These are phyloP conservation scores for Scopulariopsis brevicaulis DNA, from an alignment of 2,329 filamentous ascomycete genomes.

Conservation along the genomic window DNA sequence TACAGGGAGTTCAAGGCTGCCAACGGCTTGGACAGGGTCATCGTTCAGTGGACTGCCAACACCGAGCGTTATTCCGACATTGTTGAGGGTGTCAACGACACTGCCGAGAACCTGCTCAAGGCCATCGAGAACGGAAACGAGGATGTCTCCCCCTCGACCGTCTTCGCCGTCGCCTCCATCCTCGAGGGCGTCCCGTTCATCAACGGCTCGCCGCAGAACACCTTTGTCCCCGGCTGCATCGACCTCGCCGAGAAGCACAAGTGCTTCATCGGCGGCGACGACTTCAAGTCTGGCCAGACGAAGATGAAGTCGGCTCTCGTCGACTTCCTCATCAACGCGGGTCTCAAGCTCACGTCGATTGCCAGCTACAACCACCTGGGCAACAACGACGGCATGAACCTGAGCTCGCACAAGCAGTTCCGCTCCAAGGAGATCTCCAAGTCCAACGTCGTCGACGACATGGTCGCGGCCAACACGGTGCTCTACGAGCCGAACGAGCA, in stretches of 20 bases:
- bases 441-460: conserved; percentile 98
- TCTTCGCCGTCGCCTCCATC: conserved; percentile 92
- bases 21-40: conserved; percentile 84
- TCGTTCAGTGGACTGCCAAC: conserved; percentile 98
- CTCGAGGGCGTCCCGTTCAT: conserved; percentile 88
- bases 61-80: conserved; percentile 94
- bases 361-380: conserved; percentile 98
- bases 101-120: conserved; percentile 82
- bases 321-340: conserved; percentile 95
- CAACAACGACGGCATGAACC: conserved; percentile 98
- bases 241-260: conserved; percentile 77
- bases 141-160: conserved; percentile 88
- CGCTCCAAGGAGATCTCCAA: conserved; percentile 99
- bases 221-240: conserved; percentile 88
- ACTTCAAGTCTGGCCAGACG: conserved; percentile 99
- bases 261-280: conserved; percentile 91
- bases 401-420: conserved; percentile 96
- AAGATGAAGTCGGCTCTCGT: conserved; percentile 99
- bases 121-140: conserved; percentile 78
- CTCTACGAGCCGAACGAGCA: conserved; percentile 89
- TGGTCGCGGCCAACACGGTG: conserved; percentile 91
- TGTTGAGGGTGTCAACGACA: conserved; percentile 84
- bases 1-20: conserved; percentile 73
- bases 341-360: conserved; percentile 97
- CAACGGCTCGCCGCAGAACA: conserved; percentile 99